These are phyloP conservation scores for Coix lacrymajobi DNA, from an alignment of 176 grass and related monocot species.

Conservation along the genomic window DNA sequence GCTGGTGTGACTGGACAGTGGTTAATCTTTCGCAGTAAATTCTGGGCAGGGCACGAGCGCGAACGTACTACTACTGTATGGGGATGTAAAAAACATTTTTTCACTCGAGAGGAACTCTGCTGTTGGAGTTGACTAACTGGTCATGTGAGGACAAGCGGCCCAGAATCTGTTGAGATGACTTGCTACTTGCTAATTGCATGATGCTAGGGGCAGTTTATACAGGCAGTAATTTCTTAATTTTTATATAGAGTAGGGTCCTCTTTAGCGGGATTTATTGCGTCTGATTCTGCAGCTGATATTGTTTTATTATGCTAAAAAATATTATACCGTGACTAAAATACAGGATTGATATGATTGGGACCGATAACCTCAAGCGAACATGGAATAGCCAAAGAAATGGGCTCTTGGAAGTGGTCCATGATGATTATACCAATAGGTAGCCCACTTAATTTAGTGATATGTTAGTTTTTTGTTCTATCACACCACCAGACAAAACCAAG, in stretches of 20 bases:
- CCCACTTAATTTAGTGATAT: no score
- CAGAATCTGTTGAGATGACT: neutral
- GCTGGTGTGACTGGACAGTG: slow-evolving; percentile 31
- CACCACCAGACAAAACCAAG: neutral
- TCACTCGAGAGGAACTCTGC: neutral
- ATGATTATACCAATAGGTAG: no score
- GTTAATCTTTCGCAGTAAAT: slow-evolving; percentile 13
- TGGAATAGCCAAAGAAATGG: no score
- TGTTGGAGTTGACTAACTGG: slow-evolving; percentile 33
- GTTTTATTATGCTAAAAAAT: no score
- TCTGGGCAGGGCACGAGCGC: neutral
- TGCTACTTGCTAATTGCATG: neutral
- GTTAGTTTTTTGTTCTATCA: neutral
- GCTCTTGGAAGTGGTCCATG: neutral
- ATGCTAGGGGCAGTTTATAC: neutral
- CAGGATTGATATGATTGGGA: no score
- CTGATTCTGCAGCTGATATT: no score
- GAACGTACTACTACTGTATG: no score
- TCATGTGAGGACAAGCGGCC: slow-evolving; percentile 43
- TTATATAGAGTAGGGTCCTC: no score
- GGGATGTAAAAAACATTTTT: neutral
- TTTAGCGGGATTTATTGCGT: no score
- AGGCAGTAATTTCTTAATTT: neutral
- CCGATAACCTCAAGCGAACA: no score
- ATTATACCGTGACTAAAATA: no score